Conservation (phyloP, 306 rosid genomes). For the Cicer judaicum region DNA sequence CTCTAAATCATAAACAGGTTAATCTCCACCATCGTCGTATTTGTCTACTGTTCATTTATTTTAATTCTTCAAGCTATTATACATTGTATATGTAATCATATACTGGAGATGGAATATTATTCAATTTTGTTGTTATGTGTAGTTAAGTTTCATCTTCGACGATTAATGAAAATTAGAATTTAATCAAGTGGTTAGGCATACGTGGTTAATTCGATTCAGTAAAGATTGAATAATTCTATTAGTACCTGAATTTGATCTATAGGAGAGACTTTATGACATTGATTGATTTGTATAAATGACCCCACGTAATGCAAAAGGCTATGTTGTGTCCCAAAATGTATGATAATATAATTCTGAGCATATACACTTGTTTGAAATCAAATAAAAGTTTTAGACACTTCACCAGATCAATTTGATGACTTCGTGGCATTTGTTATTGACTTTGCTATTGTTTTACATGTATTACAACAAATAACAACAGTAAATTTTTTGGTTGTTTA, state of each 20-base stretch:
- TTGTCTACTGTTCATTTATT: conserved; percentile 8
- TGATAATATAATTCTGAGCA: conserved; percentile 17
- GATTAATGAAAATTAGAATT: no score
- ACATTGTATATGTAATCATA: background rate
- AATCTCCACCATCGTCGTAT: background rate
- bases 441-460: conserved; percentile 3
- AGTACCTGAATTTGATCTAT: no score
- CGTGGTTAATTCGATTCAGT: no score
- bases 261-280: background rate
- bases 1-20: conserved; percentile 90
- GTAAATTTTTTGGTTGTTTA: background rate
- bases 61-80: background rate
- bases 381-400: conserved; percentile 31
- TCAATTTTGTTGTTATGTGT: background rate
- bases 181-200: no score
- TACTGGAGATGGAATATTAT: background rate
- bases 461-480: conserved; percentile 16
- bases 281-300: background rate
- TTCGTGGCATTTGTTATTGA: background rate
- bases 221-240: no score
- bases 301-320: background rate
- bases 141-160: no score
- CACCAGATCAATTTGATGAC: conserved; percentile 8
- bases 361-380: conserved; percentile 9
- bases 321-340: background rate